These are phyloP conservation scores for Nicotiana sylvestris DNA, from an alignment of 257 asterid genomes.

Conservation along the genomic window DNA sequence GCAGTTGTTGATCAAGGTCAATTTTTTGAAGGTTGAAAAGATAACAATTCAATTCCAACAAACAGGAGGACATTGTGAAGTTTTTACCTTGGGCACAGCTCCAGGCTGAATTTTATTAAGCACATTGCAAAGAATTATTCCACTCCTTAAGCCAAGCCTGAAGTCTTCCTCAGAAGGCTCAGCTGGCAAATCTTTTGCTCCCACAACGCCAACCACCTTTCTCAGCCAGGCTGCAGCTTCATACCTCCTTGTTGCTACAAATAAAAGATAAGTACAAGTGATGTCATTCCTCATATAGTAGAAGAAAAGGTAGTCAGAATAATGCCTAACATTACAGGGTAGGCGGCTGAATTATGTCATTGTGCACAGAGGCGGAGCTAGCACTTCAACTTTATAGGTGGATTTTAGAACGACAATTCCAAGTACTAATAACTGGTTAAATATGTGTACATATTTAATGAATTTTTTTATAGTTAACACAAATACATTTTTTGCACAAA, in stretches of 20 bases:
- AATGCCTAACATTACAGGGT: background rate
- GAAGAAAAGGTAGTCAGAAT: background rate
- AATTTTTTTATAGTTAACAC: too few relatives aligned
- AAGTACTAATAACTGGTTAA: too few relatives aligned
- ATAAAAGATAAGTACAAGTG: background rate
- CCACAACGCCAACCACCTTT: conserved; percentile 44
- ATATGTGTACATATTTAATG: too few relatives aligned
- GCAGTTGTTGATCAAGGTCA: conserved; percentile 20
- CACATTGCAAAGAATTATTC: conserved; percentile 36
- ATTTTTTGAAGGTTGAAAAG: background rate
- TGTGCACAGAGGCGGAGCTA: too few relatives aligned
- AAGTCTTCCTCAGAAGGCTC: conserved; percentile 28
- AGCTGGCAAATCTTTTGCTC: conserved; percentile 27
- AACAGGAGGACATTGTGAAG: background rate
- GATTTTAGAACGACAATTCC: too few relatives aligned
- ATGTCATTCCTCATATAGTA: background rate
- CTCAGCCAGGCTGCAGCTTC: conserved; percentile 92
- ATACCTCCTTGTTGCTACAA: conserved; percentile 76
- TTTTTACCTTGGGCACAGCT: conserved; percentile 71
- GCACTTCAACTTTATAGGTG: too few relatives aligned
- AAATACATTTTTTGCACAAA: too few relatives aligned
- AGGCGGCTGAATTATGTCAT: background rate
- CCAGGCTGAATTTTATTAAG: conserved; percentile 87
- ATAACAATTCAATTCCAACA: background rate
- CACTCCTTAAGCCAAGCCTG: conserved; percentile 22